Percentiles rank a stretch among this genome's conserved stretches.
These are phyloP conservation scores for Aschersonia sp. DNA, from an alignment of 2,329 filamentous ascomycete species.

Conservation along the genomic window DNA sequence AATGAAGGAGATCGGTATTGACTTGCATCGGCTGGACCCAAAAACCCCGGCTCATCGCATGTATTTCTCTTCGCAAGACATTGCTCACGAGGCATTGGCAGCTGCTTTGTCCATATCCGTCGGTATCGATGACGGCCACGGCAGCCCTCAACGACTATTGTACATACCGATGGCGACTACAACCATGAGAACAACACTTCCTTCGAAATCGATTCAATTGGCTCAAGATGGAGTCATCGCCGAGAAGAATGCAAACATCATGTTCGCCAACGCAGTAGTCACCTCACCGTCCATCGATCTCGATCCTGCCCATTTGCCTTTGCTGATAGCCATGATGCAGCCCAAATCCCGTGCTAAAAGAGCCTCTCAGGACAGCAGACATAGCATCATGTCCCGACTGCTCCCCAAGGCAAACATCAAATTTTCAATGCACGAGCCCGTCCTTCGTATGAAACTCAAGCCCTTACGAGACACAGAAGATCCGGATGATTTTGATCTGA, in stretches of 20 bases:
- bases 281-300: conserved; percentile 92
- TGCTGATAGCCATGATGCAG: conserved; percentile 64
- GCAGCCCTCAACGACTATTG: conserved; percentile 70
- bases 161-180: conserved; percentile 98
- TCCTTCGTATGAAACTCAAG: conserved; percentile 76
- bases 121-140: conserved; percentile 79
- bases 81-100: conserved; percentile 86
- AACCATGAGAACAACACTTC: conserved; percentile 82
- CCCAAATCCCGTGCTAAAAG: conserved; percentile 25
- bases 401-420: conserved; percentile 91
- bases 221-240: conserved; percentile 55
- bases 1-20: conserved; percentile 92
- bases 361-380: conserved; percentile 30
- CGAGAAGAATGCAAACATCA: conserved; percentile 86
- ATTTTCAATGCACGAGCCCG: conserved; percentile 91
- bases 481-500: conserved; percentile 77
- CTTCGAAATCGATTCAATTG: conserved; percentile 82
- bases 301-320: conserved; percentile 78
- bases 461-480: conserved; percentile 52
- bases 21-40: conserved; percentile 79
- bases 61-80: conserved; percentile 89
- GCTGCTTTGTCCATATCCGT: conserved; percentile 87
- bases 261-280: conserved; percentile 91
- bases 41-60: conserved; percentile 92
- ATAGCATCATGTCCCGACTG: conserved; percentile 72